Percentiles rank a stretch among this genome's conserved stretches.
These are phyloP conservation scores for Boletus vermiculosoides DNA, from an alignment of 768 basidiomycete genomes.

Conservation along the genomic window DNA sequence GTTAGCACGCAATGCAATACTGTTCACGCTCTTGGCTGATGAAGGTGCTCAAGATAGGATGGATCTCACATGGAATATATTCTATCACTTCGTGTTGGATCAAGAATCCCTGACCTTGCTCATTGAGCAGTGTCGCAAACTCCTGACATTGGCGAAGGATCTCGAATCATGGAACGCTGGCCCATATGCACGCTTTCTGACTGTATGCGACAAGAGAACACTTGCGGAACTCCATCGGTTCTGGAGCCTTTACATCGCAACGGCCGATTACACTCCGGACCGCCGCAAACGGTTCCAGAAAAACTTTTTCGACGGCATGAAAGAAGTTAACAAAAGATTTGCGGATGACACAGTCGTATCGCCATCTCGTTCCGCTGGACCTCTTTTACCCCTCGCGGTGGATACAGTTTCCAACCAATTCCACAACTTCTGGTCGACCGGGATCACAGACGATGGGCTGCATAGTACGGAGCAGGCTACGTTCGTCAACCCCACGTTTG, in stretches of 20 bases:
- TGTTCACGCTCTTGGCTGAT: constrained; percentile 31
- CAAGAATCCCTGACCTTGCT: constrained; percentile 24
- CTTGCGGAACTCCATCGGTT: constrained; percentile 22
- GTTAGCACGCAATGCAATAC: constrained; percentile 30
- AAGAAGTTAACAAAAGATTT: constrained; percentile 2
- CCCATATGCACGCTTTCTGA: constrained; percentile 28
- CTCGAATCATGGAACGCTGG: constrained; percentile 26
- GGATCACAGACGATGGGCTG: constrained; percentile 26
- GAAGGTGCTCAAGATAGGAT: constrained; percentile 13
- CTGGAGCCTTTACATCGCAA: constrained; percentile 22
- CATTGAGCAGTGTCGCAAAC: constrained; percentile 28
- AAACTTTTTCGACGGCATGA: constrained; percentile 22
- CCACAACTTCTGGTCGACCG: constrained; percentile 25
- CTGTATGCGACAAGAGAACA: constrained; percentile 23
- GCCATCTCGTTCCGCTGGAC: constrained; percentile 30
- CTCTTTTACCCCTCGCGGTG: constrained; percentile 15
- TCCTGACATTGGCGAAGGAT: constrained; percentile 14
- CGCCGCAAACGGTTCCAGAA: constrained; percentile 14
- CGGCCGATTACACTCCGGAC: constrained; percentile 11
- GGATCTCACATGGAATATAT: constrained; percentile 31
- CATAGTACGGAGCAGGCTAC: constrained; percentile 13
- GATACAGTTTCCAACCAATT: constrained; percentile 19
- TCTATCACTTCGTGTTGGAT: constrained; percentile 31
- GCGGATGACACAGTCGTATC: neutral
- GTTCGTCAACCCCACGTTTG: constrained; percentile 32